Evolutionary conservation across 108 stramenopile species (phyloP), one percentile per base, ranked within the genome.

Genomic region (Cyclostephanos tholiformis): DNA sequence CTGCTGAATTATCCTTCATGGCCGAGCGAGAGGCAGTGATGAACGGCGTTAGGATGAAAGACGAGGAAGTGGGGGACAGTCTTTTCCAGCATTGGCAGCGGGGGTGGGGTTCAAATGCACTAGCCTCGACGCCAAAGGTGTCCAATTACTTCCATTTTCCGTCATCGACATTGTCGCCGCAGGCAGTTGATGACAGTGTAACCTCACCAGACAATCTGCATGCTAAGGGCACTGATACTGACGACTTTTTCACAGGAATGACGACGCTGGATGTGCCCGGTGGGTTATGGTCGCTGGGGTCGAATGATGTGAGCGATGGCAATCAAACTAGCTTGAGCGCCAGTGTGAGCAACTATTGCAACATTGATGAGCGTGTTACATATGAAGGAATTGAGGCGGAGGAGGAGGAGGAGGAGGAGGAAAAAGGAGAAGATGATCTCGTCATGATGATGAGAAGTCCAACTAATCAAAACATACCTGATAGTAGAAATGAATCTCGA

Each of bases 361-460:
- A 50, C 38, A 27, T 35, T 61, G 25, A 66, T 43, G 43, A 52
- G 9, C 12, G n/a, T 39, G 17, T n/a, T 25, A 9, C 3, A 3
- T 12, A 41, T 12, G 41, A 41, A 41, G 41, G 41, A 41, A 43
- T 19, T 49, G n/a, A n/a, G 29, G 26, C 27, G 9, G 25, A 75
- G 49, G 56, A 75, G 2, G 48, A 59, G 49, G 36, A 50, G 10
- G 48, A 67, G 27, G 50, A 13, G 19, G 61, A 38, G 61, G 19
- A 39, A 8, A 23, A 26, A 23, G 25, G 27, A 6, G 61, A 65
- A 3, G 12, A 39, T 35, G 69, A 69, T 36, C 52, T 64, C 25
- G 76, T 64, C 38, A 48, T 69, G 63, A 64, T 77, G 75, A 68
- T 63, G 59, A 32, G 75, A 59, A 68, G 67, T 30, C 44, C 44